Conservation (phyloP, 2,329 filamentous ascomycete genomes). For the Fusarium luffae region DNA sequence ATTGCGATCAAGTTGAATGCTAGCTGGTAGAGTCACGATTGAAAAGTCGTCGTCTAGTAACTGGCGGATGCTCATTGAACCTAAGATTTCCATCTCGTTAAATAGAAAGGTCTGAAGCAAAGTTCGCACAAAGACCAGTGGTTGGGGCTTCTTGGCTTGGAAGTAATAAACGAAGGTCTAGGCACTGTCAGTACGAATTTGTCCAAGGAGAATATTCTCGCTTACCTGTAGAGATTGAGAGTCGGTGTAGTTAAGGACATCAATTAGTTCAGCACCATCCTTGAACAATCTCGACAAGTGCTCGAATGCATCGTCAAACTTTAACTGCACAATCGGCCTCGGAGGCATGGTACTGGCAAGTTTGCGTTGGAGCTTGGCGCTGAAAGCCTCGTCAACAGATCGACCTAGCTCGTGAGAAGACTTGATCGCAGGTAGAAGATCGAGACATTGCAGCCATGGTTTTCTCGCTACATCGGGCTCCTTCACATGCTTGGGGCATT, state of each 20-base stretch:
- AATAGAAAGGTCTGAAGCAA: slow-evolving; percentile 82
- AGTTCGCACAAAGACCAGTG: slow-evolving; percentile 84
- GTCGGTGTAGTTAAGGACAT: slow-evolving; percentile 74
- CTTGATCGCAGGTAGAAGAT: slow-evolving; percentile 65
- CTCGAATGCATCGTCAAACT: slow-evolving; percentile 75
- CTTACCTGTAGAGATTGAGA: slow-evolving; percentile 76
- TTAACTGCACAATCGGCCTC: slow-evolving; percentile 83
- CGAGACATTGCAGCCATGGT: slow-evolving; percentile 63
- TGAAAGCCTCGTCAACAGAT: slow-evolving; percentile 82
- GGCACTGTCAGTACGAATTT: neutral
- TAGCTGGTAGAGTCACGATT: slow-evolving; percentile 78
- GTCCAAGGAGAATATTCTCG: neutral
- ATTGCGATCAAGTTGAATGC: slow-evolving; percentile 74
- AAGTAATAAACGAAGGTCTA: slow-evolving; percentile 80
- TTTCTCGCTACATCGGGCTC: slow-evolving; percentile 59
- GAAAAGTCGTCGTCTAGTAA: slow-evolving; percentile 86
- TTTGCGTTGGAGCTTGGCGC: slow-evolving; percentile 88
- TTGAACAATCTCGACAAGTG: slow-evolving; percentile 77
- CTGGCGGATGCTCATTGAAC: slow-evolving; percentile 74
- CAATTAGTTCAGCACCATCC: slow-evolving; percentile 76
- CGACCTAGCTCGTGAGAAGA: slow-evolving; percentile 71
- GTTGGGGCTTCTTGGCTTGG: slow-evolving; percentile 82
- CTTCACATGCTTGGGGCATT: slow-evolving; percentile 59
- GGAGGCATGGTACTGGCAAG: slow-evolving; percentile 95
- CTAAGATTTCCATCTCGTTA: slow-evolving; percentile 75